phyloP scores from a whole-genome alignment of 805 yeast species.

The Ogataea kodamae region DNA sequence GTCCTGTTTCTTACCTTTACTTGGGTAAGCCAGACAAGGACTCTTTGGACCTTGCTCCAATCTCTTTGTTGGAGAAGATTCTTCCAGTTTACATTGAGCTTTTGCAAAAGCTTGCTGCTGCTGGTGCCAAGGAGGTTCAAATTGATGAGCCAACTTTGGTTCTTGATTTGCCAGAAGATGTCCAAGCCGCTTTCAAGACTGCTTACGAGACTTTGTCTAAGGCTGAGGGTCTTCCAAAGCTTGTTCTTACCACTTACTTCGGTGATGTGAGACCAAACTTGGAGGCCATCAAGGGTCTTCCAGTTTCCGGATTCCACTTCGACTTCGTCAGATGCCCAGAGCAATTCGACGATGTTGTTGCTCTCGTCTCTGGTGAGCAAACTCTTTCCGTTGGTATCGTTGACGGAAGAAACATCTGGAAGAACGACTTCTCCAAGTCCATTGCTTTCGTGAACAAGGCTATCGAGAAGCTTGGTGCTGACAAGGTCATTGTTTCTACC shows the following conservation, averaged over 20 bases:
- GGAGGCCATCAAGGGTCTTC: slow-evolving; percentile 80
- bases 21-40: slow-evolving; percentile 99
- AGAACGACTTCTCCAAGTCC: slow-evolving; percentile 89
- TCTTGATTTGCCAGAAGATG: slow-evolving; percentile 81
- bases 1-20: slow-evolving; percentile 93
- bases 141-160: slow-evolving; percentile 97
- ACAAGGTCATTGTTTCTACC: slow-evolving; percentile 88
- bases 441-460: slow-evolving; percentile 79
- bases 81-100: slow-evolving; percentile 92
- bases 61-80: slow-evolving; percentile 81
- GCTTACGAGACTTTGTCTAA: slow-evolving; percentile 78
- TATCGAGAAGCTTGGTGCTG: slow-evolving; percentile 77
- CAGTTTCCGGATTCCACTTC: slow-evolving; percentile 94
- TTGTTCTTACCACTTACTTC: slow-evolving; percentile 87
- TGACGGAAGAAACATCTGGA: slow-evolving; percentile 99
- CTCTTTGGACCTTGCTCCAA: slow-evolving; percentile 91
- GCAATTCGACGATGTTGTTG: slow-evolving; percentile 81
- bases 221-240: slow-evolving; percentile 68
- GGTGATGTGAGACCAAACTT: slow-evolving; percentile 99
- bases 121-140: slow-evolving; percentile 95
- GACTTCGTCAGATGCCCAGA: slow-evolving; percentile 96
- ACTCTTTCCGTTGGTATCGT: slow-evolving; percentile 93
- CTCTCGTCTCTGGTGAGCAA: slow-evolving; percentile 66
- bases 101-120: slow-evolving; percentile 80
- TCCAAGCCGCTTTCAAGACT: slow-evolving; percentile 81